Conservation (phyloP, 2,329 filamentous ascomycete species). For the Shiraia sp. region DNA sequence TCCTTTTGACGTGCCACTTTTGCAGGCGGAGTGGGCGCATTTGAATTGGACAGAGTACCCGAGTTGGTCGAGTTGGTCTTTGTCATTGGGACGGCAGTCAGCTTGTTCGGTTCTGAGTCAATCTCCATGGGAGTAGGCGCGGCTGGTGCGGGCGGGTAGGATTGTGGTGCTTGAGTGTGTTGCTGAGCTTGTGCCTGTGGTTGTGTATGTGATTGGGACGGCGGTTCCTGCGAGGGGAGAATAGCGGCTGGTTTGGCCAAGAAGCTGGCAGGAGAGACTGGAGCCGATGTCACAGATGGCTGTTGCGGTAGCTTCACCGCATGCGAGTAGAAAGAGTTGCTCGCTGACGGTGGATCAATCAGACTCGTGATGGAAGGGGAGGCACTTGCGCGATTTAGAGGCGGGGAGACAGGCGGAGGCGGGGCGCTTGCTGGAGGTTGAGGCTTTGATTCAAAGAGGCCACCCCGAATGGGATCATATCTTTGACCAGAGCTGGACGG, state of each 20-base stretch:
- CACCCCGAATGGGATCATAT: slow-evolving; percentile 85
- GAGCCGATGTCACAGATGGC: slow-evolving; percentile 44
- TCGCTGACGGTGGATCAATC: slow-evolving; percentile 68
- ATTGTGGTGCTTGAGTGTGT: slow-evolving; percentile 9
- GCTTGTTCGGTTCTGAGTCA: slow-evolving; percentile 36
- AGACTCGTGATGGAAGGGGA: slow-evolving; percentile 92
- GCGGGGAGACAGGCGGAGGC: slow-evolving; percentile 51
- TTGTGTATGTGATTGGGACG: slow-evolving; percentile 17
- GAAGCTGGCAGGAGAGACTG: slow-evolving; percentile 43
- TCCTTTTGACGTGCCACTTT: slow-evolving; percentile 61
- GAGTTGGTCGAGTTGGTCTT: slow-evolving; percentile 39
- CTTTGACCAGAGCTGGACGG: slow-evolving; percentile 74
- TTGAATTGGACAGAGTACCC: slow-evolving; percentile 50
- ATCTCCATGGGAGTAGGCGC: slow-evolving; percentile 43
- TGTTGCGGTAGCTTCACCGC: slow-evolving; percentile 40
- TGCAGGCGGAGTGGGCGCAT: slow-evolving; percentile 57
- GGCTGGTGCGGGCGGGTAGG: slow-evolving; percentile 19
- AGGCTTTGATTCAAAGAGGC: slow-evolving; percentile 50
- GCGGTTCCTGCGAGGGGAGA: slow-evolving; percentile 34
- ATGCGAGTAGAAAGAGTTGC: slow-evolving; percentile 42
- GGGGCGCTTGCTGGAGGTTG: slow-evolving; percentile 50
- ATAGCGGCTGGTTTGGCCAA: slow-evolving; percentile 29
- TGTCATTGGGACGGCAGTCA: slow-evolving; percentile 35
- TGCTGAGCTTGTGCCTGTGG: slow-evolving; percentile 17
- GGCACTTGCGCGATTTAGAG: slow-evolving; percentile 73